A percentile compares a stretch with the other conserved stretches of the same genome.
phyloP scores from a whole-genome alignment of 108 stramenopile genomes.

The Epithemia pelagica region DNA sequence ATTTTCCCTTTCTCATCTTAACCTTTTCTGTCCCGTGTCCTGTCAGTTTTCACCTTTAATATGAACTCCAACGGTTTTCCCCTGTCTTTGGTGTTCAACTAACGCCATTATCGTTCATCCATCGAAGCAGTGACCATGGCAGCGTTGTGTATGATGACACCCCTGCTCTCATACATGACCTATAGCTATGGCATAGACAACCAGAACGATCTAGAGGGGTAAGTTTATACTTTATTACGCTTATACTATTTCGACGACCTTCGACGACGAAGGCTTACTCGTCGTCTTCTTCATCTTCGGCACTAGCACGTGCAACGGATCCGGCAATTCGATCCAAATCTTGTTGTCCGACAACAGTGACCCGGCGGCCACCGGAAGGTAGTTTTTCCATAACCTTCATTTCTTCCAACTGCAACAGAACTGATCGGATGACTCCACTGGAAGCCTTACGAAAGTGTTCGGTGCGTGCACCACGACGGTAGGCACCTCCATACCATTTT shows the following conservation, averaged over 20 bases:
- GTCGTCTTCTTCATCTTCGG: constrained; percentile 41
- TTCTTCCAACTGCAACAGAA: constrained; percentile 89
- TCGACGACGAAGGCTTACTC: constrained; percentile 20
- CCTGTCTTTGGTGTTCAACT: no score
- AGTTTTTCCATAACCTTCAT: constrained; percentile 92
- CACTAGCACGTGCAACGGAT: constrained; percentile 69
- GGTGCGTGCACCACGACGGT: constrained; percentile 85
- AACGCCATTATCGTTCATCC: no score
- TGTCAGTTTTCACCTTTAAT: no score
- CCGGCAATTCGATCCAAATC: constrained; percentile 99
- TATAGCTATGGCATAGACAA: no score
- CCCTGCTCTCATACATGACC: no score
- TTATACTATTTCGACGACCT: no score
- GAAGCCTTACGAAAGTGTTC: constrained; percentile 93
- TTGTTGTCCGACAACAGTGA: constrained; percentile 95
- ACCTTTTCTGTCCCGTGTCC: no score
- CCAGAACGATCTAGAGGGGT: no score
- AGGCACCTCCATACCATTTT: constrained; percentile 94
- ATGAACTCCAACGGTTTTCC: no score
- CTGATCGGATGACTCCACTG: constrained; percentile 91
- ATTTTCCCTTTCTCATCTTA: not conserved
- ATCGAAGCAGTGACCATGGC: no score
- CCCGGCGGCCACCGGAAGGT: constrained; percentile 75
- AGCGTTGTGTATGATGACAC: no score
- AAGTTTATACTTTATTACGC: no score